Base-by-base conservation (phyloP, 768 basidiomycete species). In the Lactifluus subvellereus region DNA sequence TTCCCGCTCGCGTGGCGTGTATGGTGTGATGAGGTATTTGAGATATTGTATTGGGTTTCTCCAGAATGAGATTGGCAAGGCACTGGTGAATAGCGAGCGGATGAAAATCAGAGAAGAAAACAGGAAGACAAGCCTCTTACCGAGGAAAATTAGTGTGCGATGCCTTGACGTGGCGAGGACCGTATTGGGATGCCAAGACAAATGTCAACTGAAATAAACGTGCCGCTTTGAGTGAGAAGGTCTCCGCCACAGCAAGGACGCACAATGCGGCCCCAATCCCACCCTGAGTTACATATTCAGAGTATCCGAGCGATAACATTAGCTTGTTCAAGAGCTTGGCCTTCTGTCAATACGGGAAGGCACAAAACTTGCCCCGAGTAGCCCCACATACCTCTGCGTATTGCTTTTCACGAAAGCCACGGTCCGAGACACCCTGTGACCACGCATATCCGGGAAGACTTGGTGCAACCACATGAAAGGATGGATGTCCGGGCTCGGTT, bases 231-330 rank as follows among this genome's bases (percentile, higher is more conserved):
- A 38, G 48, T 22, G n/a, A 16, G 22, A 9, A 6, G 33, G 35
- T 20, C 11, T 20, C 48, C 13, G 35, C 42, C 27, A 59, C 16
- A 22, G 45, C 38, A 10, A n/a, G 32, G 14, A 47, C 70, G 45
- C 60, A 80, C 79, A 7, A 68, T 30, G 27, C 67, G 70, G 11
- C 81, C 80, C 79, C 76, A 80, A 65, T 82, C 80, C 80, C 80
- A 38, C 78, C 80, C 70, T 80, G 79, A 0, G 76, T 76, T 1
- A 78, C 78, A 78, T 68, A 70, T 54, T 66, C 58, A 4, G 64
- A 48, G 57, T 74, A 74, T 11, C 72, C 73, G 5, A 73, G 67
- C 0, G 68, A 65, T 6, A 71, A 27, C 72, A 75, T 75, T 20
- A 75, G 42, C 62, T 72, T 74, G 55, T 74, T 68, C 16, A 49